phyloP scores from a whole-genome alignment of 345 rosid species.

The Populus pruinosa region DNA sequence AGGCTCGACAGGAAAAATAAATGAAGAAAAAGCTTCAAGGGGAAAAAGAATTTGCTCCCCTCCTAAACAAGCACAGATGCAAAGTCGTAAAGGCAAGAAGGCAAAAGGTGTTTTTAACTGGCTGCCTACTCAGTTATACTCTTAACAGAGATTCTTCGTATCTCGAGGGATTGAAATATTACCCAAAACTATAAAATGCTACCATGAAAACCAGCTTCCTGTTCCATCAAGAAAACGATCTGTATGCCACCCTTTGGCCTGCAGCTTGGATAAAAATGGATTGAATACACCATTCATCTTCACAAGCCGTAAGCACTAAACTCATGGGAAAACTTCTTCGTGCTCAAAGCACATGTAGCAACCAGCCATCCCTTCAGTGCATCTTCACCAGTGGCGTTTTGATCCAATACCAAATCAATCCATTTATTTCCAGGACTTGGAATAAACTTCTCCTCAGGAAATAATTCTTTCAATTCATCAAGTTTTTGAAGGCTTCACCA shows the following conservation, averaged over 20 bases:
- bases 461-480: conserved; percentile 48
- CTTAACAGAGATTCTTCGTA: not conserved
- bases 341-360: conserved; percentile 61
- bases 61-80: too few species aligned
- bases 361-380: conserved; percentile 95
- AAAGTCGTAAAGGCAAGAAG: too few species aligned
- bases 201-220: conserved; percentile 18
- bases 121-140: conserved; percentile 8
- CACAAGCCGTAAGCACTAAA: conserved; percentile 50
- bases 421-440: conserved; percentile 48
- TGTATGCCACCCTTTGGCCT: conserved; percentile 85
- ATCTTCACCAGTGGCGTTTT: conserved; percentile 78
- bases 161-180: not conserved
- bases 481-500: conserved; percentile 65
- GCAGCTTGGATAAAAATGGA: conserved; percentile 56
- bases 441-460: conserved; percentile 74
- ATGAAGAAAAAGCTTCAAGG: too few species aligned
- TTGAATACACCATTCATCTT: conserved; percentile 58
- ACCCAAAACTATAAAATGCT: conserved; percentile 11
- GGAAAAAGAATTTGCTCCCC: too few species aligned
- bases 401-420: conserved; percentile 73
- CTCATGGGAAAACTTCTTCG: conserved; percentile 33
- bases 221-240: conserved; percentile 64
- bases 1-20: too few species aligned
- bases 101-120: not conserved